These are phyloP conservation scores for Metschnikowia colocasiae DNA, from an alignment of 805 yeast species.

Conservation along the genomic window DNA sequence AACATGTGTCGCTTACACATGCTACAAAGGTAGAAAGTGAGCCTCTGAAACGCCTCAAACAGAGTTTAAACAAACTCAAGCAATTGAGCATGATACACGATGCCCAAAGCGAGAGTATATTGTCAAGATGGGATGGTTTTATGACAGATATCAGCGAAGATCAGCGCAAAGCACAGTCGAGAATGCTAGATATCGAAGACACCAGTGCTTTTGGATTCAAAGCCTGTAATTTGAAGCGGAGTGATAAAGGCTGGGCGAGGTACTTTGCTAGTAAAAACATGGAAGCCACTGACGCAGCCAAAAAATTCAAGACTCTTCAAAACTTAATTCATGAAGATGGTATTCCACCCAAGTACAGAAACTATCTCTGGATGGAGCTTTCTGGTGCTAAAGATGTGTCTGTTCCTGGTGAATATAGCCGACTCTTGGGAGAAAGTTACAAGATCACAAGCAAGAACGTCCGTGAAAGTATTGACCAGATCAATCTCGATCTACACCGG, in stretches of 20 bases:
- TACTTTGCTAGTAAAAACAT: slow-evolving; percentile 21
- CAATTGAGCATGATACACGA: slow-evolving; percentile 45
- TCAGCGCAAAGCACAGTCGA: slow-evolving; percentile 2
- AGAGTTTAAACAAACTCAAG: slow-evolving; percentile 27
- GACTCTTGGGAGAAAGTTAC: slow-evolving; percentile 19
- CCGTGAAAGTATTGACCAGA: slow-evolving; percentile 39
- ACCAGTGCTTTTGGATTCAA: slow-evolving; percentile 35
- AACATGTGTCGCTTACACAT: not conserved
- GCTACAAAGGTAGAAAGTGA: not conserved
- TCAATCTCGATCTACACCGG: slow-evolving; percentile 50
- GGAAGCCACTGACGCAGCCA: slow-evolving; percentile 4
- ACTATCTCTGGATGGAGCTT: slow-evolving; percentile 52
- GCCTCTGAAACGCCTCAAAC: slow-evolving; percentile 1
- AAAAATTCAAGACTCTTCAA: slow-evolving; percentile 12
- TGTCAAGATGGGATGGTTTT: slow-evolving; percentile 45
- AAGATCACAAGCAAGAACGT: slow-evolving; percentile 4
- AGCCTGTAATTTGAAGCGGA: slow-evolving; percentile 32
- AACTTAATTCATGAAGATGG: slow-evolving; percentile 41
- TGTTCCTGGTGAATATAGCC: slow-evolving; percentile 47
- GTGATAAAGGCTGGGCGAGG: slow-evolving; percentile 13
- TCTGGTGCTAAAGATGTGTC: slow-evolving; percentile 44
- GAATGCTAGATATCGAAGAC: slow-evolving; percentile 1
- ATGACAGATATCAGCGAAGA: slow-evolving; percentile 30
- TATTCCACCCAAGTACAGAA: slow-evolving; percentile 46
- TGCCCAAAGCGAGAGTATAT: slow-evolving; percentile 34